A percentile compares a stretch with the other conserved stretches of the same genome.
Evolutionary conservation across 768 basidiomycete species (phyloP).

Genomic region (Leccinum longicurvipes): DNA sequence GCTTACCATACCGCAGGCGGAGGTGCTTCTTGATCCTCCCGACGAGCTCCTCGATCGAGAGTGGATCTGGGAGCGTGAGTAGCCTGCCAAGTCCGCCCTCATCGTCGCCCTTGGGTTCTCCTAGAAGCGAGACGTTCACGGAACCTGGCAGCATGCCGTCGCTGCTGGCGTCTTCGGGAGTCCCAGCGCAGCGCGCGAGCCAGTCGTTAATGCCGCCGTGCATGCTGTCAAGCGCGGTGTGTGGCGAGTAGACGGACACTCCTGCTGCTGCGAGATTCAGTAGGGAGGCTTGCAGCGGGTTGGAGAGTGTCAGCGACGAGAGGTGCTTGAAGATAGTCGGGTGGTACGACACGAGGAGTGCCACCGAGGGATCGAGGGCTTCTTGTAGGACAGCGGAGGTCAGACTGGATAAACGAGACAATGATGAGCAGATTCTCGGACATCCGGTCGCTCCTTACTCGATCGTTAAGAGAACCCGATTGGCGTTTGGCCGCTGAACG

Average conservation of each 20-base stretch:
- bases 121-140: constrained; percentile 32
- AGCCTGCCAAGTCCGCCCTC: constrained; percentile 68
- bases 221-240: constrained; percentile 84
- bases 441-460: constrained; percentile 43
- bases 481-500: constrained; percentile 42
- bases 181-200: constrained; percentile 59
- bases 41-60: constrained; percentile 59
- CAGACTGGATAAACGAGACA: constrained; percentile 45
- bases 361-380: constrained; percentile 56
- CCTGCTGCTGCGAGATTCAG: constrained; percentile 78
- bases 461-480: constrained; percentile 62
- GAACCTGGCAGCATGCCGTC: constrained; percentile 21
- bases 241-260: constrained; percentile 83
- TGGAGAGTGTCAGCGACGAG: constrained; percentile 70
- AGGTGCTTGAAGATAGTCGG: constrained; percentile 79
- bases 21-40: constrained; percentile 69
- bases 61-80: constrained; percentile 55
- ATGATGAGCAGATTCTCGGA: constrained; percentile 18
- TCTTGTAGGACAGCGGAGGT: constrained; percentile 70
- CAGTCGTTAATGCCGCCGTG: constrained; percentile 89
- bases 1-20: constrained; percentile 53
- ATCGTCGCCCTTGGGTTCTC: constrained; percentile 36
- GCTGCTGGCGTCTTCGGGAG: constrained; percentile 23
- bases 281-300: constrained; percentile 76
- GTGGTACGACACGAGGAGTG: constrained; percentile 80